Evolutionary conservation across 2,329 filamentous ascomycete species (phyloP).

Genomic region (Arthrobotrys conoides): DNA sequence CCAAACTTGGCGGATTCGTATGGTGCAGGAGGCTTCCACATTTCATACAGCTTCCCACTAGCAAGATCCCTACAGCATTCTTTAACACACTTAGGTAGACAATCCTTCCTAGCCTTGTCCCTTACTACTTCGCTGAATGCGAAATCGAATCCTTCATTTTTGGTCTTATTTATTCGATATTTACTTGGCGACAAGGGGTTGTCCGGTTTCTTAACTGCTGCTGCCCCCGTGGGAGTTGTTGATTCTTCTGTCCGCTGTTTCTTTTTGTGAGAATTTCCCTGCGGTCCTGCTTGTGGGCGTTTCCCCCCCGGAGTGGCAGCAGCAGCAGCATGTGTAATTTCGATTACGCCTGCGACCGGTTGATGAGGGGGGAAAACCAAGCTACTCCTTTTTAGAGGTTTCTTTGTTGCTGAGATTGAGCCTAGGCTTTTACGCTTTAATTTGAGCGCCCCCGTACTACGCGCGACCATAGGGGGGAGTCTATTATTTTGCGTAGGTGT

Average conservation of each 20-base stretch:
- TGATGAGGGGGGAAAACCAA: background rate
- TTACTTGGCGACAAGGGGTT: conserved; percentile 68
- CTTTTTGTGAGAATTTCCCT: conserved; percentile 11
- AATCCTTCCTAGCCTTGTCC: conserved; percentile 77
- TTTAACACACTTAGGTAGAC: conserved; percentile 80
- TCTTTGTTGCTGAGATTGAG: background rate
- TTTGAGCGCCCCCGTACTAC: conserved; percentile 2
- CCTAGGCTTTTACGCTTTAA: conserved; percentile 1
- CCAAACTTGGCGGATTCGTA: conserved; percentile 54
- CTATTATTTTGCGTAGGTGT: conserved; percentile 35
- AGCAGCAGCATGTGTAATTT: background rate
- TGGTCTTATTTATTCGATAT: conserved; percentile 84
- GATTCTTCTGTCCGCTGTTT: conserved; percentile 29
- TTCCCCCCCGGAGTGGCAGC: conserved; percentile 10
- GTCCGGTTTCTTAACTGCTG: background rate
- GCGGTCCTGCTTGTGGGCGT: conserved; percentile 3
- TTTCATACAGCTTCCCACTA: conserved; percentile 57
- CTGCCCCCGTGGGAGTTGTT: background rate
- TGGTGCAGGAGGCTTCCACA: conserved; percentile 57
- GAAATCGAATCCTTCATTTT: conserved; percentile 79
- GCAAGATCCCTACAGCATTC: conserved; percentile 72
- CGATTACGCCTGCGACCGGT: background rate
- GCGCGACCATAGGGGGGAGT: background rate
- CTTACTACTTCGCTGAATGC: conserved; percentile 83
- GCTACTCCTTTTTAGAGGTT: conserved; percentile 9